Conservation (phyloP, 192 early-diverging fungal genomes). For the Umbelopsis sp. region DNA sequence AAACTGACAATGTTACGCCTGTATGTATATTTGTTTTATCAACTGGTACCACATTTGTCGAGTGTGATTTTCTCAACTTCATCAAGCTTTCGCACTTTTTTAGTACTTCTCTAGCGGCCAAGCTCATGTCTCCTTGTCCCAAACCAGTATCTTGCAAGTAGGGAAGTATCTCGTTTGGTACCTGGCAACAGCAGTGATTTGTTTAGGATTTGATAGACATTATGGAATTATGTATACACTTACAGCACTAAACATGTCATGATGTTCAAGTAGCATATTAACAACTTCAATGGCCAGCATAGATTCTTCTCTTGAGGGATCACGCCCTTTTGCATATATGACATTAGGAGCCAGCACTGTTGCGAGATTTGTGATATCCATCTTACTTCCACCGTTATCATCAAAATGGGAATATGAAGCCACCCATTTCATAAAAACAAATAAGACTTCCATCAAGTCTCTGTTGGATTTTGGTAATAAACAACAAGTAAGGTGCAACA, state of each 20-base stretch:
- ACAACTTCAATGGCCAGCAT: slow-evolving; percentile 70
- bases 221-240: not conserved
- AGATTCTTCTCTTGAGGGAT: slow-evolving; percentile 75
- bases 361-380: slow-evolving; percentile 91
- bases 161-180: slow-evolving; percentile 32
- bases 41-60: slow-evolving; percentile 21
- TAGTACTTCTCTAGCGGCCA: slow-evolving; percentile 57
- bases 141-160: slow-evolving; percentile 33
- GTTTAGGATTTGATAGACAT: not conserved
- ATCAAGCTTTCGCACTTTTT: slow-evolving; percentile 58
- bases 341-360: slow-evolving; percentile 96
- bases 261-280: slow-evolving; percentile 66
- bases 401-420: slow-evolving; percentile 73
- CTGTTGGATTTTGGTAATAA: slow-evolving; percentile 90
- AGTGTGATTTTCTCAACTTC: slow-evolving; percentile 49
- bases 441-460: slow-evolving; percentile 91
- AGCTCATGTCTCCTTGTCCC: slow-evolving; percentile 47
- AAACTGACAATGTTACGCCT: not conserved
- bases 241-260: slow-evolving; percentile 71
- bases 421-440: slow-evolving; percentile 87
- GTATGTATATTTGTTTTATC: not conserved
- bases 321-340: slow-evolving; percentile 82
- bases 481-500: slow-evolving; percentile 80
- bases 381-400: slow-evolving; percentile 82
- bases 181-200: slow-evolving; percentile 12